Conservation (phyloP, 2,329 filamentous ascomycete species). For the Diaporthe amygdali region DNA sequence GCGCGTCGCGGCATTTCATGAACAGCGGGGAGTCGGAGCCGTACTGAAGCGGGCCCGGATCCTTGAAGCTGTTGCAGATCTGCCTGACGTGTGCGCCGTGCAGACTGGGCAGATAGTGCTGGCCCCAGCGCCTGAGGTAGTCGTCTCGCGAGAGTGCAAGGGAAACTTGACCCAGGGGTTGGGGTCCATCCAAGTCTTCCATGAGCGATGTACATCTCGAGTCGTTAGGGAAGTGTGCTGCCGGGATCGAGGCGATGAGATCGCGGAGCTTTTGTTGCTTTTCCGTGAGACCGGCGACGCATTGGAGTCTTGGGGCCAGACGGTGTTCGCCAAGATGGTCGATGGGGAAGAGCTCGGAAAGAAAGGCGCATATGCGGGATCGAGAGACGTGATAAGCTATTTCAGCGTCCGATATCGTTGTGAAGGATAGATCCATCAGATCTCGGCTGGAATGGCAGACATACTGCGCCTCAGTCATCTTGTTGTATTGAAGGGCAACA, state of each 20-base stretch:
- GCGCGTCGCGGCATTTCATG: slow-evolving; percentile 49
- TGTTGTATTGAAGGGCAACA: slow-evolving; percentile 41
- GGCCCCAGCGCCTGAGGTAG: slow-evolving; percentile 58
- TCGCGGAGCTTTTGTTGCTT: slow-evolving; percentile 32
- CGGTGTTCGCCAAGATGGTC: slow-evolving; percentile 42
- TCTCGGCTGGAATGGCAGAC: slow-evolving; percentile 22
- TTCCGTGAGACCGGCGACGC: not conserved
- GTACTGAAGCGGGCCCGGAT: slow-evolving; percentile 62
- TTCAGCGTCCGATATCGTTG: slow-evolving; percentile 37
- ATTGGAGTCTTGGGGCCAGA: not conserved
- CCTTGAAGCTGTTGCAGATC: slow-evolving; percentile 67
- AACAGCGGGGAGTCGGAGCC: slow-evolving; percentile 58
- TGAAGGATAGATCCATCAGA: slow-evolving; percentile 24
- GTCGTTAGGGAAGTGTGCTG: slow-evolving; percentile 39
- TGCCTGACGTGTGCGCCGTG: slow-evolving; percentile 62
- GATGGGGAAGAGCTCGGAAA: slow-evolving; percentile 50
- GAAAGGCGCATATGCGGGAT: slow-evolving; percentile 53
- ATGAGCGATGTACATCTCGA: slow-evolving; percentile 51
- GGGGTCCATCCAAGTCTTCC: slow-evolving; percentile 50
- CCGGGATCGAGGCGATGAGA: slow-evolving; percentile 43
- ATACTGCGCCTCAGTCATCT: slow-evolving; percentile 28
- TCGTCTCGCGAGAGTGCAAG: slow-evolving; percentile 46
- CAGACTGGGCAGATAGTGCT: slow-evolving; percentile 62
- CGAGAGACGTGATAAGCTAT: slow-evolving; percentile 59
- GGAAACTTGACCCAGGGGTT: slow-evolving; percentile 54